Percentiles rank a stretch among this genome's conserved stretches.
phyloP scores from a whole-genome alignment of 2,329 filamentous ascomycete genomes.

The Paecilomyces variotii region DNA sequence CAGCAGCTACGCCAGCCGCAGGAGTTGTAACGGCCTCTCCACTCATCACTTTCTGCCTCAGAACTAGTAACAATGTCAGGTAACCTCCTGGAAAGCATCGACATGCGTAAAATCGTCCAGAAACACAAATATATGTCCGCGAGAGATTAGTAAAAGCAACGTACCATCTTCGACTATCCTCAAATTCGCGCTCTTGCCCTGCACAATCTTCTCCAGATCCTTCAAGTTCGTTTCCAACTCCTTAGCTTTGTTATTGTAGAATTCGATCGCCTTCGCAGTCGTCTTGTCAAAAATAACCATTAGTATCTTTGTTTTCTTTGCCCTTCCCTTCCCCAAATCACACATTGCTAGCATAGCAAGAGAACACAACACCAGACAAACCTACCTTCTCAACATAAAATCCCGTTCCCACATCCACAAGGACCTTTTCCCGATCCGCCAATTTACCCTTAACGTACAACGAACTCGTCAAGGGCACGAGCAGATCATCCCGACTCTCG shows the following conservation, averaged over 20 bases:
- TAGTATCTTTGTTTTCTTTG: conserved; percentile 1
- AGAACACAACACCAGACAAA: neutral
- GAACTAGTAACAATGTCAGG: conserved; percentile 29
- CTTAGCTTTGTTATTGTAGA: conserved; percentile 62
- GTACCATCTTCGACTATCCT: conserved; percentile 81
- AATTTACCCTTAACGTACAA: conserved; percentile 85
- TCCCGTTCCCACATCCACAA: conserved; percentile 89
- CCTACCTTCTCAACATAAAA: conserved; percentile 87
- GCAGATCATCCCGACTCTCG: conserved; percentile 44
- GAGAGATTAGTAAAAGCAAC: conserved; percentile 11
- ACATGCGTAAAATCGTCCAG: conserved; percentile 5
- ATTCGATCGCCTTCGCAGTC: conserved; percentile 53
- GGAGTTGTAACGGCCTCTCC: conserved; percentile 31
- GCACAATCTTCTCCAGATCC: conserved; percentile 60
- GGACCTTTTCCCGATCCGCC: conserved; percentile 63
- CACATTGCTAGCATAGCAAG: neutral
- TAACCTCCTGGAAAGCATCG: neutral
- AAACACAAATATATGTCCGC: neutral
- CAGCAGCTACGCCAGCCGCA: conserved; percentile 20
- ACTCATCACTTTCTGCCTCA: conserved; percentile 46
- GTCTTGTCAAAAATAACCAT: conserved; percentile 23
- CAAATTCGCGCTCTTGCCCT: conserved; percentile 74
- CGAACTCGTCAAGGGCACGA: conserved; percentile 92
- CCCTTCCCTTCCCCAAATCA: neutral
- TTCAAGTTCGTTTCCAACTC: conserved; percentile 57